Evolutionary conservation across 2,329 filamentous ascomycete genomes (phyloP).

Genomic region (Fragosphaeria purpurea): DNA sequence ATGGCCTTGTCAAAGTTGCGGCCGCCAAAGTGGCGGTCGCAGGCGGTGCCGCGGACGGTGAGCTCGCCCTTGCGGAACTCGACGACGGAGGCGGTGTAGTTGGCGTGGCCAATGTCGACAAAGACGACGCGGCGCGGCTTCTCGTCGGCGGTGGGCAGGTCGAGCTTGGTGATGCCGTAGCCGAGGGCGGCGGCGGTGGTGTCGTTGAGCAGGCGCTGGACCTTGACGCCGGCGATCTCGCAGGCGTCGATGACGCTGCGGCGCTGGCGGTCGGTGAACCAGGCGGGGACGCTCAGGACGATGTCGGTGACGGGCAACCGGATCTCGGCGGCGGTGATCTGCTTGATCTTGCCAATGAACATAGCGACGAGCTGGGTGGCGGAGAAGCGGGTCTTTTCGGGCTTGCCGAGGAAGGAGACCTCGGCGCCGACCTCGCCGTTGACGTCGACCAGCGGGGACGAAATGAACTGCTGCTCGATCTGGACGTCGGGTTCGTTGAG

Average conservation of each 20-base stretch:
- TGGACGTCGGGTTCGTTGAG: conserved; percentile 86
- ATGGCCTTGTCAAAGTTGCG: conserved; percentile 94
- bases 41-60: conserved; percentile 82
- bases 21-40: conserved; percentile 92
- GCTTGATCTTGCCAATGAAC: conserved; percentile 91
- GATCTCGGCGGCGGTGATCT: conserved; percentile 76
- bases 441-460: conserved; percentile 76
- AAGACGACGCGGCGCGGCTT: conserved; percentile 85
- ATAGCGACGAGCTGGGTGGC: conserved; percentile 88
- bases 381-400: conserved; percentile 75
- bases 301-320: conserved; percentile 87
- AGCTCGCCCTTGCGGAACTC: conserved; percentile 98
- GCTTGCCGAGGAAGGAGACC: conserved; percentile 81
- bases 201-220: conserved; percentile 93
- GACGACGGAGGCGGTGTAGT: conserved; percentile 88
- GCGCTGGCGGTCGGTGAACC: conserved; percentile 95
- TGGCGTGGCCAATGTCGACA: conserved; percentile 91
- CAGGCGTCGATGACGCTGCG: conserved; percentile 81
- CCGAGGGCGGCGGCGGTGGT: conserved; percentile 92
- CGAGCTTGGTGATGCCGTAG: conserved; percentile 95
- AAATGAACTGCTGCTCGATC: conserved; percentile 85
- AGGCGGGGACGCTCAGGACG: conserved; percentile 87
- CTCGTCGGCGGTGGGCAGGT: conserved; percentile 81
- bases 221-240: conserved; percentile 87
- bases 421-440: conserved; percentile 92